Evolutionary conservation across 164 flowering plant species (phyloP), one percentile per base, ranked within the genome.

Genomic region (Cinnamomum micranthum): DNA sequence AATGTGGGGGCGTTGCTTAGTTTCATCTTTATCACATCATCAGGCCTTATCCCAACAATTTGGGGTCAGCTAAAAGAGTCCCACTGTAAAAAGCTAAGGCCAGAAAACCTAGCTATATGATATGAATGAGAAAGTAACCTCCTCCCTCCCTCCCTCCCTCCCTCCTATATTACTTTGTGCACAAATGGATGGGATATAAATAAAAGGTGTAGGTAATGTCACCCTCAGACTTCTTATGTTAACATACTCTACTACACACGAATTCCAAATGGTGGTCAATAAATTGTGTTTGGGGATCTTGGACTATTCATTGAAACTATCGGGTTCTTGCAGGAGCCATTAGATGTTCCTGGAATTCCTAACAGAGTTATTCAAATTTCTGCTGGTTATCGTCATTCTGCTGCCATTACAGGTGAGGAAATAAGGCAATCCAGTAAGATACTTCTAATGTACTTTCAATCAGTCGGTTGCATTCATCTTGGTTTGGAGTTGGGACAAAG

Each of bases 341-440:
- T 85, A 71, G 83, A 85, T 80, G 85, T 95, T 72, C 74, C 86
- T 74, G 88, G 94, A 72, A 72, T 91, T 69, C 71, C 85, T 17
- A 81, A 85, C 76, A 83, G 86, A 80, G 76, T 89, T 58, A 71
- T 83, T 66, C 84, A 84, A 58, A 82, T 95, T 70, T 85, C 97
- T 76, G 96, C 97, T 80, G 98, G 98, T 41, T 95, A 88, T 82
- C 79, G 85, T 83, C 97, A 93, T 80, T 95, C 97, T 69, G 82
- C 88, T 76, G 97, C 94, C 71, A 81, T 91, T 68, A 88, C 98
- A 86, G 94, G 97, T 92, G 65, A 59, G 73, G 11, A 52, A 10
- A 58, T 50, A 14, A 59, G 27, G 70, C 33, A 22, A 73, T 31
- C 23, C 70, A 10, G 50, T 12, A 12, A n/a, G 17, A 11, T 70